A percentile compares a stretch with the other conserved stretches of the same genome.
These are phyloP conservation scores for Ceratobasidium sp. DNA, from an alignment of 1,284 basidiomycete genomes.

Conservation along the genomic window DNA sequence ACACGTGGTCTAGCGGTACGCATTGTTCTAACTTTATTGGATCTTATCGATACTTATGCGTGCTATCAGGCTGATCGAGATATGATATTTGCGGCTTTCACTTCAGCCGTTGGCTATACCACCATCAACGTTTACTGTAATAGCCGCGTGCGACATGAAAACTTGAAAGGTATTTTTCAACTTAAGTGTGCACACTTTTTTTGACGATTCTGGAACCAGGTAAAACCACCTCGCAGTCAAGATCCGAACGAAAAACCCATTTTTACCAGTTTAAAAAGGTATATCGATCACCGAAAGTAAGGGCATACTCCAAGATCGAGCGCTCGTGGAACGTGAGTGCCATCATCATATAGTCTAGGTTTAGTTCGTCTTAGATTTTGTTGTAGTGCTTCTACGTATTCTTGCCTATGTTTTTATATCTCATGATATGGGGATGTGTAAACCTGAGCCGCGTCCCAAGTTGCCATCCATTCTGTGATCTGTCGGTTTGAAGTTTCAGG, in stretches of 20 bases:
- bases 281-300: not conserved
- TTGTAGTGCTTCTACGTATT: not conserved
- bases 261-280: not conserved
- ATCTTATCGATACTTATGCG: not conserved
- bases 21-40: not conserved
- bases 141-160: not conserved
- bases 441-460: not conserved
- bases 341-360: not conserved
- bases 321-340: not conserved
- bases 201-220: not conserved
- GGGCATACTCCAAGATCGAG: not conserved
- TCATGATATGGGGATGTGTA: not conserved
- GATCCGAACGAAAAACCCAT: not conserved
- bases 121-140: not conserved
- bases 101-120: not conserved
- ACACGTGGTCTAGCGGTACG: not conserved
- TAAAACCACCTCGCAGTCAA: not conserved
- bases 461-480: not conserved
- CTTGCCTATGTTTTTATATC: not conserved
- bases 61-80: not conserved
- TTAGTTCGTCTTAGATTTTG: not conserved
- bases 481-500: not conserved
- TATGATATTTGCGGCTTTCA: not conserved
- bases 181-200: not conserved
- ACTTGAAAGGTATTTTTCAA: not conserved